Conservation (phyloP, 805 yeast genomes). For the Suhomyces faveliae region DNA sequence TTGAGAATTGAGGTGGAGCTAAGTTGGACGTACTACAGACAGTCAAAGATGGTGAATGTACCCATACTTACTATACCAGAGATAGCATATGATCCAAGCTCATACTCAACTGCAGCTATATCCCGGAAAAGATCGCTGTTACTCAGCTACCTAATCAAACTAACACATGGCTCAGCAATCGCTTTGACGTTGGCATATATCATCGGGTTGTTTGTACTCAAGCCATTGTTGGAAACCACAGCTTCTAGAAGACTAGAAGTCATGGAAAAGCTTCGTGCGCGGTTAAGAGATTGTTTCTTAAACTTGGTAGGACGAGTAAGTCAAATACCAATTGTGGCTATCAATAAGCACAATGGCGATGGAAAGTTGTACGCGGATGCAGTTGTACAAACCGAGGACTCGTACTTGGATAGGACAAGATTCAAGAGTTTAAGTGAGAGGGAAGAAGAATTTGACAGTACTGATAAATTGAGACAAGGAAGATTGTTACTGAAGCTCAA, state of each 20-base stretch:
- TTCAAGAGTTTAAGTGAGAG: constrained; percentile 10
- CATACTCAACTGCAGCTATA: constrained; percentile 15
- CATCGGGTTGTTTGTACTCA: constrained; percentile 31
- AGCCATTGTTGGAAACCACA: constrained; percentile 34
- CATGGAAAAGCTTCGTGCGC: constrained; percentile 30
- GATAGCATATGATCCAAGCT: constrained; percentile 34
- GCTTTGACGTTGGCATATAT: constrained; percentile 29
- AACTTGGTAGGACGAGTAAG: constrained; percentile 33
- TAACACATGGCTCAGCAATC: constrained; percentile 36
- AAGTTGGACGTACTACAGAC: not conserved
- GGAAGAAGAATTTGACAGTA: constrained; percentile 14
- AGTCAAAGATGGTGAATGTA: constrained; percentile 17
- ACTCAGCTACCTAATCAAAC: constrained; percentile 24
- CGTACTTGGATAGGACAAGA: constrained; percentile 14
- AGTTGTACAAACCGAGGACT: constrained; percentile 35
- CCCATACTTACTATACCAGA: constrained; percentile 43
- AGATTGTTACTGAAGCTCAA: constrained; percentile 23
- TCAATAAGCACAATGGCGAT: constrained; percentile 24
- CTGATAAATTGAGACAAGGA: constrained; percentile 27
- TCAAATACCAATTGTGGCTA: constrained; percentile 40
- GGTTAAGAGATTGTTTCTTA: constrained; percentile 36
- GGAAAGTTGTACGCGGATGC: constrained; percentile 38
- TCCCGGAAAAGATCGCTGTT: constrained; percentile 21
- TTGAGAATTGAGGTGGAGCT: not conserved
- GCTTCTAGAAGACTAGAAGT: constrained; percentile 32